A percentile compares a stretch with the other conserved stretches of the same genome.
Conservation (phyloP, 352 stramenopile species). For the Phytophthora quininea region DNA sequence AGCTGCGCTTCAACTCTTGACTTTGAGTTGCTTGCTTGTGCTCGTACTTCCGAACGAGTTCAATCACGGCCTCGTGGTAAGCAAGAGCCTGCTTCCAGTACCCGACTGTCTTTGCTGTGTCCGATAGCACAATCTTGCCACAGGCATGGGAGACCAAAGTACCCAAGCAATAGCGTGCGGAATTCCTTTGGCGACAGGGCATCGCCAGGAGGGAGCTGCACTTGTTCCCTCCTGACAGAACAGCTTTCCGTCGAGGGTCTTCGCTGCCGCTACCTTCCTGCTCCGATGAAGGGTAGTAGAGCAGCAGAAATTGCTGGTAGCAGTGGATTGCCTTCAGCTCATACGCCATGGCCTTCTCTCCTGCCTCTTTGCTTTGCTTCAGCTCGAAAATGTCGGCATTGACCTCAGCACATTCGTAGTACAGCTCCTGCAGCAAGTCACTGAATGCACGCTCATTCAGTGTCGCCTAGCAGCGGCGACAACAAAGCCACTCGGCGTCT, state of each 20-base stretch:
- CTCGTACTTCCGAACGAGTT: slow-evolving; percentile 50
- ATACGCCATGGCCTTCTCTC: slow-evolving; percentile 54
- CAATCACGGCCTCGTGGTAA: slow-evolving; percentile 53
- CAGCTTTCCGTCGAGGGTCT: slow-evolving; percentile 28
- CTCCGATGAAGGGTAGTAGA: slow-evolving; percentile 57
- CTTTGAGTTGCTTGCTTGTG: slow-evolving; percentile 18
- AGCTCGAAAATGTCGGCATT: slow-evolving; percentile 67
- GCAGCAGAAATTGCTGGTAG: slow-evolving; percentile 72
- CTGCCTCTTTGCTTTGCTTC: slow-evolving; percentile 52
- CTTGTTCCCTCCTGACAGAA: slow-evolving; percentile 39
- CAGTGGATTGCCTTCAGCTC: slow-evolving; percentile 68
- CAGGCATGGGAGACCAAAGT: slow-evolving; percentile 67
- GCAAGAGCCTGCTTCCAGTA: slow-evolving; percentile 68
- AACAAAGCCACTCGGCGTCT: slow-evolving; percentile 54
- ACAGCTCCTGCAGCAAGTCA: slow-evolving; percentile 68
- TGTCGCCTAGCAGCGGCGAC: slow-evolving; percentile 45
- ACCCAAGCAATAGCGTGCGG: slow-evolving; percentile 54
- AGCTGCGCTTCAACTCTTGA: slow-evolving; percentile 36
- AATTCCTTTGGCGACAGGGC: slow-evolving; percentile 46
- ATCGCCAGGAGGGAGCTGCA: slow-evolving; percentile 34
- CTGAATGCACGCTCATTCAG: slow-evolving; percentile 62
- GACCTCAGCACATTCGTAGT: slow-evolving; percentile 68
- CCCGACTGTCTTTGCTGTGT: slow-evolving; percentile 56
- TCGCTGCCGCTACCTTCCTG: slow-evolving; percentile 2
- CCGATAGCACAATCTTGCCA: slow-evolving; percentile 49